A percentile compares a stretch with the other conserved stretches of the same genome.
Conservation (phyloP, 495 filamentous ascomycete species). For the Glutinoglossum americanum region DNA sequence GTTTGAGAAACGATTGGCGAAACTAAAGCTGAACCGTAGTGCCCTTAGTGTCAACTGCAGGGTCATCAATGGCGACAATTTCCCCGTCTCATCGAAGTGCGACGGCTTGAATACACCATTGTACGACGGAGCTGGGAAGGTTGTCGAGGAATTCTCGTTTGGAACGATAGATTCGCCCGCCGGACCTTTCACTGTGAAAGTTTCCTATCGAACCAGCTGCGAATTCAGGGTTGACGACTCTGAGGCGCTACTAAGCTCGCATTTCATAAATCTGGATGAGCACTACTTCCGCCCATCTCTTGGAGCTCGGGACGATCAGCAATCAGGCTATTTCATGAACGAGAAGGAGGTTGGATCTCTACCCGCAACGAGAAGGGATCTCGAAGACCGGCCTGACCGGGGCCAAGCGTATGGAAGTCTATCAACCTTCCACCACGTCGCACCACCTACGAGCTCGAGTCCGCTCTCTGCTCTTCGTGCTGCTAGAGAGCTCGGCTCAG, state of each 20-base stretch:
- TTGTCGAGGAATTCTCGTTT: conserved; percentile 57
- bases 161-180: conserved; percentile 66
- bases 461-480: conserved; percentile 69
- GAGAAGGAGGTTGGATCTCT: conserved; percentile 53
- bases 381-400: conserved; percentile 33
- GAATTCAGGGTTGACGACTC: conserved; percentile 82
- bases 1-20: conserved; percentile 51
- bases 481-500: conserved; percentile 29
- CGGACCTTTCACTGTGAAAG: conserved; percentile 58
- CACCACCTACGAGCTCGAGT: conserved; percentile 50
- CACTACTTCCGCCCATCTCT: conserved; percentile 64
- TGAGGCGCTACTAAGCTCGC: conserved; percentile 78
- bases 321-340: conserved; percentile 16
- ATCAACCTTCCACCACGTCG: conserved; percentile 77
- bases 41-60: conserved; percentile 62
- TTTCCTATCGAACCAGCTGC: conserved; percentile 68
- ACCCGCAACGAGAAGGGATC: conserved; percentile 26
- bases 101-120: conserved; percentile 57
- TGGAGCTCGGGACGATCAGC: conserved; percentile 16
- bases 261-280: conserved; percentile 84
- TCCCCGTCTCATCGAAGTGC: conserved; percentile 16
- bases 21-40: conserved; percentile 32
- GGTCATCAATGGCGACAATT: conserved; percentile 36
- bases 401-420: conserved; percentile 79
- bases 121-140: conserved; percentile 39